phyloP scores from a whole-genome alignment of 2,329 filamentous ascomycete genomes.

The Nothomitra cinnamomea region DNA sequence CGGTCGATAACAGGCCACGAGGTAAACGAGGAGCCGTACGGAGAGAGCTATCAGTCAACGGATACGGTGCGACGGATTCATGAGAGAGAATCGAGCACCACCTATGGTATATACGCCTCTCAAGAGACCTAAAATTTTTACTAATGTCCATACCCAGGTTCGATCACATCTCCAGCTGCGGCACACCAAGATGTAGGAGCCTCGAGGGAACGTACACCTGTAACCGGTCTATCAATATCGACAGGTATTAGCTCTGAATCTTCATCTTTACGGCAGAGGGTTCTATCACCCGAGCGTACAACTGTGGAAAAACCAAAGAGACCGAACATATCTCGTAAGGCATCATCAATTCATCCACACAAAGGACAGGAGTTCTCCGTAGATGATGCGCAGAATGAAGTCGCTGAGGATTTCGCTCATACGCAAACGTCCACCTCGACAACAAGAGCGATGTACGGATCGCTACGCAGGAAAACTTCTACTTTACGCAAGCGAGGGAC shows the following conservation, averaged over 20 bases:
- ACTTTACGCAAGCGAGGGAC: conserved; percentile 32
- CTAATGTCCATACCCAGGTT: not conserved
- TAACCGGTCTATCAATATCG: not conserved
- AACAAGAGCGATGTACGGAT: conserved; percentile 20
- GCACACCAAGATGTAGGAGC: not conserved
- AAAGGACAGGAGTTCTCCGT: conserved; percentile 79
- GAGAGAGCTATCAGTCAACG: conserved; percentile 18
- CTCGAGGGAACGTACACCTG: not conserved
- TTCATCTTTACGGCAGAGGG: not conserved
- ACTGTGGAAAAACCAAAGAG: not conserved
- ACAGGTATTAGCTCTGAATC: not conserved
- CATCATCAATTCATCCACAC: conserved; percentile 34
- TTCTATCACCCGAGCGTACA: not conserved
- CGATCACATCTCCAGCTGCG: not conserved
- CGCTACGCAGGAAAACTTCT: conserved; percentile 31
- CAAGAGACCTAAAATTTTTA: not conserved
- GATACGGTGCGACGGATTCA: not conserved
- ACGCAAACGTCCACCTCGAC: conserved; percentile 28
- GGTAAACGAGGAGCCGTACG: conserved; percentile 38
- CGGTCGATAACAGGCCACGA: conserved; percentile 10
- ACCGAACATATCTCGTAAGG: not conserved
- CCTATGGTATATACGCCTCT: not conserved
- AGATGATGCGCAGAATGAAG: conserved; percentile 71
- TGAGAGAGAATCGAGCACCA: not conserved
- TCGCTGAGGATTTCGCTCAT: conserved; percentile 47